Evolutionary conservation across 2,329 filamentous ascomycete genomes (phyloP), one percentile per base, ranked within the genome.

Genomic region (Ceratocystis smalleyi): DNA sequence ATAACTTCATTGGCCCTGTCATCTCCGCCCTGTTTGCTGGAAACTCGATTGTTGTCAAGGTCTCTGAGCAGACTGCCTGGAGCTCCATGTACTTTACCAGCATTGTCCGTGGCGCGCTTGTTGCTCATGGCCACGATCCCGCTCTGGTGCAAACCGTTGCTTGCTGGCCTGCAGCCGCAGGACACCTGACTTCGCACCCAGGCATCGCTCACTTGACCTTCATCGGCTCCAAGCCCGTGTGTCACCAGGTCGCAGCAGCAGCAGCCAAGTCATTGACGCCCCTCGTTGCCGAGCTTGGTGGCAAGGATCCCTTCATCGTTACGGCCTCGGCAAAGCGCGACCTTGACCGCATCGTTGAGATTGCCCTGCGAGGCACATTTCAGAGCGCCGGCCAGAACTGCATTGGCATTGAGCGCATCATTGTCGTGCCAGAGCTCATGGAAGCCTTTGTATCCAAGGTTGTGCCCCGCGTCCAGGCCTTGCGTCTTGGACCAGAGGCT

Each of bases 351-450:
- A 85, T 97, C 61, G 82, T 83, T 47, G 88, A 91, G 67, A 87
- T 95, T 68, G 82, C 97, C 67, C 86, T 99, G 76, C 85, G 94
- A 63, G 94, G 92, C 62, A 90, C 89, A 8, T 99, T 97, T 76
- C 94, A 99, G 75, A 91, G 91, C 62, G 87, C 91, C 17, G 94
- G 94, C 1, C 94, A 99, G 74, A 99, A 99, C 76, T 99, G 94
- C 75, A 92, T 99, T 71, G 94, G 94, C 64, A 92, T 96, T 69
- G 94, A 99, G 77, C 88, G 94, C 64, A 86, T 97, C 71, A 86
- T 97, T 69, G 89, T 87, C 27, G 81, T 88, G 17, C 86, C 89
- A 1, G 78, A 77, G n/a, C 80, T 89, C 62, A 95, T 97, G 76
- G 79, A 87, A 67, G 78, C 78, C 64, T 81, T 99, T 24, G 76